A percentile compares a stretch with the other conserved stretches of the same genome.
Evolutionary conservation across 1,284 basidiomycete species (phyloP).

Genomic region (Cutaneotrichosporon sp.): DNA sequence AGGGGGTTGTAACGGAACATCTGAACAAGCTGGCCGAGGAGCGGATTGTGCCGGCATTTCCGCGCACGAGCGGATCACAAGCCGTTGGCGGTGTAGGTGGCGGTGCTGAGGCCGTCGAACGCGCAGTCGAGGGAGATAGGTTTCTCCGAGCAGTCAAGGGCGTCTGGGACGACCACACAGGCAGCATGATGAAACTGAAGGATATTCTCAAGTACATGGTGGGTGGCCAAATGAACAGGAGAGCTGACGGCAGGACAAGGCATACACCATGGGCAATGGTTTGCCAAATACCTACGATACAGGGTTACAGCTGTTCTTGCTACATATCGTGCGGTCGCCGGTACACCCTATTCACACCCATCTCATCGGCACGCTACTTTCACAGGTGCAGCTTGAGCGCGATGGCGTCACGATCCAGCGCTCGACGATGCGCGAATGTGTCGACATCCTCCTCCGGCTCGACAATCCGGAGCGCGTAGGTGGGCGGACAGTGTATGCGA

Average conservation of each 20-base stretch:
- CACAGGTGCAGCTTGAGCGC: conserved; percentile 84
- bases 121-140: conserved; percentile 65
- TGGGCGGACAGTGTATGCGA: conserved; percentile 67
- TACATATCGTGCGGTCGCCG: conserved; percentile 65
- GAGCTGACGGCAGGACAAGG: conserved; percentile 69
- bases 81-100: conserved; percentile 34
- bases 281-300: conserved; percentile 78
- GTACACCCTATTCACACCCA: conserved; percentile 71
- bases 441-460: conserved; percentile 66
- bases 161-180: conserved; percentile 92
- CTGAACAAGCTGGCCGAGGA: conserved; percentile 72
- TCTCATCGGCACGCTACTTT: conserved; percentile 73
- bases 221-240: conserved; percentile 27
- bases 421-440: conserved; percentile 81
- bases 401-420: conserved; percentile 88
- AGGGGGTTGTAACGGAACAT: conserved; percentile 72
- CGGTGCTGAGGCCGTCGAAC: conserved; percentile 41
- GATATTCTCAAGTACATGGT: conserved; percentile 97
- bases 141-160: conserved; percentile 75
- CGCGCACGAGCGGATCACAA: conserved; percentile 48
- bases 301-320: conserved; percentile 77
- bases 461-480: conserved; percentile 50
- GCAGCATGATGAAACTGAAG: conserved; percentile 81
- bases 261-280: conserved; percentile 65
- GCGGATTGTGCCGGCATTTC: conserved; percentile 79